Evolutionary conservation across 148 eudicot genomes (phyloP).

Genomic region (Rhododendron henanense): DNA sequence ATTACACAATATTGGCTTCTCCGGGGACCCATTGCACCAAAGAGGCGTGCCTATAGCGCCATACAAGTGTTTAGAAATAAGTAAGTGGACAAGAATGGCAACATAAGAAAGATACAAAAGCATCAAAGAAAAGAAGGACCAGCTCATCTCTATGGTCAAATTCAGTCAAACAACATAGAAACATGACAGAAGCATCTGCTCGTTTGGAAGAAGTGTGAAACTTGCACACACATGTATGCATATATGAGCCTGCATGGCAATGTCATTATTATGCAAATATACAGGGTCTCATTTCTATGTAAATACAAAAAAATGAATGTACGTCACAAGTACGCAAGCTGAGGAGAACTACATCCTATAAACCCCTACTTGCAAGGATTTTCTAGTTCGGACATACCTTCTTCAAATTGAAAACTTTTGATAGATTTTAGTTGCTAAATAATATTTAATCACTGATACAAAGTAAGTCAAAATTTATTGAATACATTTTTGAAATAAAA

Average conservation of each 20-base stretch:
- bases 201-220: not conserved
- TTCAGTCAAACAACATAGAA: slow-evolving; percentile 6
- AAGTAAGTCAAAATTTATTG: not conserved
- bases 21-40: too few species aligned
- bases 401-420: not conserved
- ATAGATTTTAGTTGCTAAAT: not conserved
- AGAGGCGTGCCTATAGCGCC: too few species aligned
- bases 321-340: not conserved
- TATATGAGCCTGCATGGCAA: not conserved
- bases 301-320: not conserved
- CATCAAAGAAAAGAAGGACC: not conserved
- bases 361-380: not conserved
- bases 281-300: not conserved
- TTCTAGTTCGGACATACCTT: not conserved
- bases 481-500: not conserved
- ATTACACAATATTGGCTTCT: too few species aligned
- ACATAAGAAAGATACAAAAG: not conserved
- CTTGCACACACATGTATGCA: not conserved
- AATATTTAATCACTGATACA: not conserved
- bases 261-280: not conserved
- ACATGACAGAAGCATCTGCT: not conserved
- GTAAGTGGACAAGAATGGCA: not conserved
- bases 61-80: not conserved
- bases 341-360: not conserved
- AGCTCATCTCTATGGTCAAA: not conserved